Evolutionary conservation across 345 rosid species (phyloP).

Genomic region (Hibiscus mutabilis): DNA sequence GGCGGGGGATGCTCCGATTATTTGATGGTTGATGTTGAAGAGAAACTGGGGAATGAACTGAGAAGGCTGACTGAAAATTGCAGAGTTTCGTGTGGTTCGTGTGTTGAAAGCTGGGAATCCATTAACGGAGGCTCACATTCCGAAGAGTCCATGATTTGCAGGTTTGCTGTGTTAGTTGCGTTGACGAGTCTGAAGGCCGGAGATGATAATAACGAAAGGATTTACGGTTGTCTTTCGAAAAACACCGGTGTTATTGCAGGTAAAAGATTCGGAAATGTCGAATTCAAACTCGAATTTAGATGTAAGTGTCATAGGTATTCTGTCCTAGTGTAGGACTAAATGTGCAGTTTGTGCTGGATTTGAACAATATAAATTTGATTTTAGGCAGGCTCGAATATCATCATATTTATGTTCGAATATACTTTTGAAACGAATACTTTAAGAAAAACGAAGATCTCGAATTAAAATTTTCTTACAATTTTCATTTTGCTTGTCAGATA

Average conservation of each 20-base stretch:
- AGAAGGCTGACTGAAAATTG: conserved; percentile 22
- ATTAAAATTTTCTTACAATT: neutral
- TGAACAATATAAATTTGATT: too few species aligned
- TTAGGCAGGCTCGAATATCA: too few species aligned
- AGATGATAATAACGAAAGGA: conserved; percentile 19
- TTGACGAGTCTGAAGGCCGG: conserved; percentile 28
- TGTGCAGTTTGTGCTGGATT: too few species aligned
- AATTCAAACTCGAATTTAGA: too few species aligned
- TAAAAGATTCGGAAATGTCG: neutral
- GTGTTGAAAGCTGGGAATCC: conserved; percentile 29
- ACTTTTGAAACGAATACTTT: too few species aligned
- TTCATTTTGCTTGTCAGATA: conserved; percentile 9
- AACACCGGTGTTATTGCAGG: conserved; percentile 1
- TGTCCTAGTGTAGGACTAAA: too few species aligned
- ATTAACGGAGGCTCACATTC: conserved; percentile 9
- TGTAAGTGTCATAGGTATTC: neutral
- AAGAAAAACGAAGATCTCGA: too few species aligned
- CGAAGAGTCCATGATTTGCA: conserved; percentile 18
- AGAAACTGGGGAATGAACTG: conserved; percentile 17
- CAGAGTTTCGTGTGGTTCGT: conserved; percentile 18
- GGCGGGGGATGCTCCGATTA: conserved; percentile 35
- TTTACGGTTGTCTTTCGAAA: conserved; percentile 27
- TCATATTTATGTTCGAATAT: too few species aligned
- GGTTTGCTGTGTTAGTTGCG: conserved; percentile 36
- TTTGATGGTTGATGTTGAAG: conserved; percentile 26